Evolutionary conservation across 768 basidiomycete genomes (phyloP).

Genomic region (Cystobasidium tubakii): DNA sequence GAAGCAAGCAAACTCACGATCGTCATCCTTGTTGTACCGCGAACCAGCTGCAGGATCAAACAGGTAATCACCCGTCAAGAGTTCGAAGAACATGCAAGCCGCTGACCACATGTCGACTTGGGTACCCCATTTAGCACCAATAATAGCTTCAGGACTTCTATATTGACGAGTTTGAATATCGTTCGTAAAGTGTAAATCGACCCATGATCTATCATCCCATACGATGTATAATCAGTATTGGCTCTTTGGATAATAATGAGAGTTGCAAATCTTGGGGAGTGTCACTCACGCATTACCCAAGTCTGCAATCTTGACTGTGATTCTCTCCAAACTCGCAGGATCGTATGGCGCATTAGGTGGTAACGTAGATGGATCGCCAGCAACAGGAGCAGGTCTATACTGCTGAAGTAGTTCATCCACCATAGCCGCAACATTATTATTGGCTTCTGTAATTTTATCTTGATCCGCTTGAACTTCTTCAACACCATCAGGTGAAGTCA

Average conservation of each 20-base stretch:
- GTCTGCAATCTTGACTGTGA: conserved; percentile 98
- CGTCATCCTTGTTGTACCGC: conserved; percentile 92
- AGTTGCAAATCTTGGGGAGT: no score
- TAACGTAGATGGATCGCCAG: conserved; percentile 52
- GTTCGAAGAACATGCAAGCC: conserved; percentile 86
- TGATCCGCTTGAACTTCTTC: background rate
- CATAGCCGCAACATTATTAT: conserved; percentile 24
- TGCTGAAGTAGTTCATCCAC: background rate
- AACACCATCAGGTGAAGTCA: background rate
- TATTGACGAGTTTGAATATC: conserved; percentile 97
- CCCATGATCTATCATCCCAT: conserved; percentile 54
- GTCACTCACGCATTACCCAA: conserved; percentile 65
- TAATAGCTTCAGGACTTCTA: conserved; percentile 91
- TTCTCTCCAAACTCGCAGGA: conserved; percentile 57
- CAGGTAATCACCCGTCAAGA: conserved; percentile 94
- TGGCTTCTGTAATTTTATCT: background rate
- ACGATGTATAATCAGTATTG: no score
- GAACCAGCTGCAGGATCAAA: conserved; percentile 95
- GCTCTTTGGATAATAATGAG: background rate
- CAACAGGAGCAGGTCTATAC: conserved; percentile 48
- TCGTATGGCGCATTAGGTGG: conserved; percentile 50
- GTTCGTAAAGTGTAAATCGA: conserved; percentile 94
- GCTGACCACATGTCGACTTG: conserved; percentile 97
- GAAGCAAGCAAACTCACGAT: conserved; percentile 48
- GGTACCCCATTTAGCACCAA: conserved; percentile 91